Evolutionary conservation across 225 moss, liverwort and hornwort genomes (phyloP).

Genomic region (Asterella californica): DNA sequence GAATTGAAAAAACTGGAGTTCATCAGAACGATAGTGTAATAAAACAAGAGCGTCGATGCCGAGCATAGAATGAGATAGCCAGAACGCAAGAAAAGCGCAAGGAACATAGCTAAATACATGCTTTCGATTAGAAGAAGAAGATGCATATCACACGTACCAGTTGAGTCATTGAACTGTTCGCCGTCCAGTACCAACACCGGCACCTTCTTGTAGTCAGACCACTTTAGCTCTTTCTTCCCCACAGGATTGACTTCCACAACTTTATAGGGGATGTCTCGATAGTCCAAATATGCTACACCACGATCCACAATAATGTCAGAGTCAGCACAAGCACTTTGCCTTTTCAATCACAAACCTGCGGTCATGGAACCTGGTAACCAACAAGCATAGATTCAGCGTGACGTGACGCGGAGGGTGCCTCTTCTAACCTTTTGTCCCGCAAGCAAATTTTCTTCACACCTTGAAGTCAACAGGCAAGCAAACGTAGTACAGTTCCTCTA

Average conservation of each 20-base stretch:
- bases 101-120: not conserved
- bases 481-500: no score
- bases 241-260: constrained; percentile 96
- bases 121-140: not conserved
- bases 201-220: constrained; percentile 96
- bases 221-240: constrained; percentile 89
- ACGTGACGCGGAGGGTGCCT: not conserved
- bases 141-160: constrained; percentile 43
- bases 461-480: no score
- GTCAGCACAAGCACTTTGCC: not conserved
- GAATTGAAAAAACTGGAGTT: no score
- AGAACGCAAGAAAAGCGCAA: no score
- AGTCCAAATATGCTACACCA: constrained; percentile 83
- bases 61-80: no score
- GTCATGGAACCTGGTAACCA: not conserved
- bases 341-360: not conserved
- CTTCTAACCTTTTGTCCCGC: no score
- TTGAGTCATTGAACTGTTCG: constrained; percentile 82
- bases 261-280: constrained; percentile 78
- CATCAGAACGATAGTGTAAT: no score
- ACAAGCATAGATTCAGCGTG: not conserved
- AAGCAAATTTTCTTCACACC: no score
- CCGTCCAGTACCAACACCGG: constrained; percentile 94
- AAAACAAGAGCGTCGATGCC: no score
- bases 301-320: not conserved